Conservation (phyloP, 2,329 filamentous ascomycete species). For the Xylaria hypoxylon region DNA sequence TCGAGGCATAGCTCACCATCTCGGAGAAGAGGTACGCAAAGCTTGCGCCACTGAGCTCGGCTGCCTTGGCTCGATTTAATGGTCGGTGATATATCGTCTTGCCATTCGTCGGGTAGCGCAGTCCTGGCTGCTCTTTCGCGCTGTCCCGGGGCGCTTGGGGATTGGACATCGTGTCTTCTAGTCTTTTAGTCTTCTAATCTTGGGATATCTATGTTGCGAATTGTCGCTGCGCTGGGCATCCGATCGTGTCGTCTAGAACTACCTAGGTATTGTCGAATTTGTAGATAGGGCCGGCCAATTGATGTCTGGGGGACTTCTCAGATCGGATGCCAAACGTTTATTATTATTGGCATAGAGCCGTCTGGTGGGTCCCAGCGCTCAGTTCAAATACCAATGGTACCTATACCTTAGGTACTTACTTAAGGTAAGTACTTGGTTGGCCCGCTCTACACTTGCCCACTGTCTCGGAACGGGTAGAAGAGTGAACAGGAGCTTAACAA, state of each 20-base stretch:
- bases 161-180: constrained; percentile 59
- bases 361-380: constrained; percentile 4
- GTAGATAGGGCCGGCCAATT: background rate
- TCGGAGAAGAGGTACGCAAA: constrained; percentile 97
- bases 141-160: constrained; percentile 60
- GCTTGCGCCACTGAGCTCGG: constrained; percentile 90
- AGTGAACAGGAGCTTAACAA: background rate
- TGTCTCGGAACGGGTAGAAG: background rate
- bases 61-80: constrained; percentile 86
- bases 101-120: constrained; percentile 90
- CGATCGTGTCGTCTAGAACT: constrained; percentile 10
- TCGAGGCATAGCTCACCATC: constrained; percentile 96
- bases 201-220: background rate
- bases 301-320: background rate
- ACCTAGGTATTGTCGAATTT: background rate
- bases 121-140: constrained; percentile 67
- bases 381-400: background rate
- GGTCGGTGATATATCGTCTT: constrained; percentile 99
- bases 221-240: constrained; percentile 9
- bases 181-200: background rate
- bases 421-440: background rate
- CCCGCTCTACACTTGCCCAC: background rate
- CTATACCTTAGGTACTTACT: background rate
- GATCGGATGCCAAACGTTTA: background rate
- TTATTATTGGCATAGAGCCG: constrained; percentile 11